phyloP scores from a whole-genome alignment of 805 yeast species.

The Candida insectalens region DNA sequence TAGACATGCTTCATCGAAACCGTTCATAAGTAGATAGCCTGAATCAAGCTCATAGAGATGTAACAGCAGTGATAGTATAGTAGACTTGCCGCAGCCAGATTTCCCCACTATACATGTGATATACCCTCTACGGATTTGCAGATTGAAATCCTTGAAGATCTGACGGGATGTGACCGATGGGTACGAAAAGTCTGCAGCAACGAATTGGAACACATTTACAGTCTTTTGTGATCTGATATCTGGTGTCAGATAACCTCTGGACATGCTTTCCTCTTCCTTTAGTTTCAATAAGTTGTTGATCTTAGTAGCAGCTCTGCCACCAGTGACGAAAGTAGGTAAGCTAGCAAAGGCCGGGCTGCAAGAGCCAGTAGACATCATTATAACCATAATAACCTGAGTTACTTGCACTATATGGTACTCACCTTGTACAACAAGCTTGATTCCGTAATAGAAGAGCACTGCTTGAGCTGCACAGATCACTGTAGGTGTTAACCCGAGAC shows the following conservation, averaged over 20 bases:
- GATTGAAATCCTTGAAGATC: slow-evolving; percentile 33
- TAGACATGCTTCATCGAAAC: slow-evolving; percentile 35
- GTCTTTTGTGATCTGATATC: slow-evolving; percentile 1
- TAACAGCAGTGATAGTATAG: slow-evolving; percentile 48
- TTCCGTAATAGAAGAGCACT: slow-evolving; percentile 69
- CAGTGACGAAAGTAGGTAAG: slow-evolving; percentile 74
- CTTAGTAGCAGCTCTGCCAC: slow-evolving; percentile 61
- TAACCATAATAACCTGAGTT: slow-evolving; percentile 60
- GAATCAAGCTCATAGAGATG: slow-evolving; percentile 34
- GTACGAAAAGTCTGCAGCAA: slow-evolving; percentile 41
- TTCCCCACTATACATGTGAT: slow-evolving; percentile 68
- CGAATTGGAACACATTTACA: slow-evolving; percentile 27
- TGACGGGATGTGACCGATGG: slow-evolving; percentile 16
- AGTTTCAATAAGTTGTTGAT: slow-evolving; percentile 32
- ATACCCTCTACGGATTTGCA: slow-evolving; percentile 35
- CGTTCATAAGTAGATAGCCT: slow-evolving; percentile 32
- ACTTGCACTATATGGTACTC: slow-evolving; percentile 49
- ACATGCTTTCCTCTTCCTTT: slow-evolving; percentile 27
- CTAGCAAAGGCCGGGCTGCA: slow-evolving; percentile 60
- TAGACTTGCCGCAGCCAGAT: slow-evolving; percentile 91
- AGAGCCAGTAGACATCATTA: slow-evolving; percentile 69
- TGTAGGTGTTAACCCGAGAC: slow-evolving; percentile 48
- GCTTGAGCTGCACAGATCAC: slow-evolving; percentile 57
- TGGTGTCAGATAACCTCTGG: slow-evolving; percentile 27
- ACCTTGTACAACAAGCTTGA: slow-evolving; percentile 50